Base-by-base conservation (phyloP, 371 early-diverging fungal species). In the Chytridium lagenaria region DNA sequence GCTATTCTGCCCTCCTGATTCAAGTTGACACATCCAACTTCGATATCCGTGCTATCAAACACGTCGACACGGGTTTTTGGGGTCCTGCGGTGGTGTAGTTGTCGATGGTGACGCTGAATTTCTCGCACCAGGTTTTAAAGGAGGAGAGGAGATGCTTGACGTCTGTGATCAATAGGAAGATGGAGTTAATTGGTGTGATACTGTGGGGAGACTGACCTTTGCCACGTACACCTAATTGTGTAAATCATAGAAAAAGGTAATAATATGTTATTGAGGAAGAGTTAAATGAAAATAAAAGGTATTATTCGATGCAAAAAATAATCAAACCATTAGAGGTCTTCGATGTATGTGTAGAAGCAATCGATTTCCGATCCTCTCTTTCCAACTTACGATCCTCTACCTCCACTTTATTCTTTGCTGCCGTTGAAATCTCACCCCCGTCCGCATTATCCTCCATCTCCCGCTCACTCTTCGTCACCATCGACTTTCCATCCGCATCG, bases 41-140 rank as follows among this genome's bases (percentile, higher is more conserved):
- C 61, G 12, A 34, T 34, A 2, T 61, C 37, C 5, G 34, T 33
- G 7, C 23, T 61, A 2, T 37, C 61, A 23, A 61, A 31, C 10
- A 61, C 23, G 7, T 30, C 61, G 23, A 31, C n/a, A 2, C 36
- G 30, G 36, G 12, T 23, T 61, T 61, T 3, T 33, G 7, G 61
- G 61, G 61, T 33, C 61, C 61, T 5, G 26, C 30, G 30, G 36
- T 61, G 37, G 7, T 12, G 37, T 33, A 61, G 36, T 61, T 61
- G 30, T 61, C 61, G 61, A 16, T 5, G 61, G 30, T 61, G 19
- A 26, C 36, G 61, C n/a, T 34, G 61, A 15, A 61, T 31, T 15
- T 30, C 12, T 3, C 3, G 61, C 15, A 31, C 61, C 61, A 61
- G 3, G 36, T 2, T 3, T 5, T 16, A 34, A 28, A 61, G 36